These are phyloP conservation scores for Arachis monticola DNA, from an alignment of 331 rosid species.

Conservation along the genomic window DNA sequence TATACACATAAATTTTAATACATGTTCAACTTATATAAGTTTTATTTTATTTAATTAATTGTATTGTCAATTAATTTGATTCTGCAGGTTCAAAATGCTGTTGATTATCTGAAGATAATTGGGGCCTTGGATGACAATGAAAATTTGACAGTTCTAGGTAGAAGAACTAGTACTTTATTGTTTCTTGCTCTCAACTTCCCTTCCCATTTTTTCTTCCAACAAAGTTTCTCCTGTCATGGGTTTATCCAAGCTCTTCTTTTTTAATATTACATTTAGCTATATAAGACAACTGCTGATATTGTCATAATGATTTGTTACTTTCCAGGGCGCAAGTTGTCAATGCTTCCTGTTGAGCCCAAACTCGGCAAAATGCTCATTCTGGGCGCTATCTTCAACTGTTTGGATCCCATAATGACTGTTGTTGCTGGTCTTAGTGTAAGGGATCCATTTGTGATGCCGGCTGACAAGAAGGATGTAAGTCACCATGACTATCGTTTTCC, in stretches of 20 bases:
- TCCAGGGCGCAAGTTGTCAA: slow-evolving; percentile 84
- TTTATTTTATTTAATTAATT: slow-evolving; percentile 32
- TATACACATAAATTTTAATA: too few species aligned
- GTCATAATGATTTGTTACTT: slow-evolving; percentile 39
- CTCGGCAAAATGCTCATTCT: slow-evolving; percentile 96
- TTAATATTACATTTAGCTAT: slow-evolving; percentile 17
- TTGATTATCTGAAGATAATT: slow-evolving; percentile 83
- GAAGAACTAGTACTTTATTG: slow-evolving; percentile 21
- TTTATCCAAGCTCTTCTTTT: slow-evolving; percentile 24
- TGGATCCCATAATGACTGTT: slow-evolving; percentile 90
- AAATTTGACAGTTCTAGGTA: slow-evolving; percentile 88
- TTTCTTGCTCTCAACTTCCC: slow-evolving; percentile 38
- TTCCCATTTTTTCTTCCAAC: slow-evolving; percentile 12
- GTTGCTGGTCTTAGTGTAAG: slow-evolving; percentile 97
- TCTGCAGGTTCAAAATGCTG: slow-evolving; percentile 90
- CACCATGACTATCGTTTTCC: slow-evolving; percentile 11
- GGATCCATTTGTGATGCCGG: slow-evolving; percentile 86
- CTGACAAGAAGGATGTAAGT: slow-evolving; percentile 94
- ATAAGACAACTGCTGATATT: slow-evolving; percentile 21
- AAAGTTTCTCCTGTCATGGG: slow-evolving; percentile 15
- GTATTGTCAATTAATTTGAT: slow-evolving; percentile 34
- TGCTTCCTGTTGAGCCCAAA: slow-evolving; percentile 98
- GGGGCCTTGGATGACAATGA: slow-evolving; percentile 94
- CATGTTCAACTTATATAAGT: too few species aligned
- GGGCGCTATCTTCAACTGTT: slow-evolving; percentile 88